These are phyloP conservation scores for Coemansia sp. DNA, from an alignment of 192 early-diverging fungal genomes.

Conservation along the genomic window DNA sequence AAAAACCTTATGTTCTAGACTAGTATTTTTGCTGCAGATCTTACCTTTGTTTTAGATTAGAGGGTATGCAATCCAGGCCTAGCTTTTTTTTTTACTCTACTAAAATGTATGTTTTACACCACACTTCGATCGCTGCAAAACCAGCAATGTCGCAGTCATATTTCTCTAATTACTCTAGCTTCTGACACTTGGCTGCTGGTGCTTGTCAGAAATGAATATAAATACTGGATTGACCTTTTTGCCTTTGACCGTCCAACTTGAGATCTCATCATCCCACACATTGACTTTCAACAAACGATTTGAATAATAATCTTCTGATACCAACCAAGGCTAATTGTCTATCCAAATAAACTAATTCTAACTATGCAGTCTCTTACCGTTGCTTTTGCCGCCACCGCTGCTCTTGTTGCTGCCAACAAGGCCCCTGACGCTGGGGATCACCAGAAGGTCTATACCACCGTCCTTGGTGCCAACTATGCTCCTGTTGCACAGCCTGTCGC, in stretches of 20 bases:
- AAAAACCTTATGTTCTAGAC: neutral
- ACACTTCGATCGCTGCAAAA: neutral
- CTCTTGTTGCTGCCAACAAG: slow-evolving; percentile 24
- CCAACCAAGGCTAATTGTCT: neutral
- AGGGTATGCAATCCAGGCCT: neutral
- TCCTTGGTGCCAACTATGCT: slow-evolving; percentile 15
- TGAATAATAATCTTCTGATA: neutral
- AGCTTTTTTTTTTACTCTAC: neutral
- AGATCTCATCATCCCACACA: neutral
- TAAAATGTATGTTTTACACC: neutral
- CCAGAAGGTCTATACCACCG: slow-evolving; percentile 41
- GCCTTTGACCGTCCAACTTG: neutral
- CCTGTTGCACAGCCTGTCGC: slow-evolving; percentile 20
- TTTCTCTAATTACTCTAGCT: neutral
- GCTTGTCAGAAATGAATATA: neutral
- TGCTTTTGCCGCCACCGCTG: slow-evolving; percentile 27
- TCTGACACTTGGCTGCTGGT: neutral
- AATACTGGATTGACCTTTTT: neutral
- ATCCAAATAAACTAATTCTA: slow-evolving; percentile 9
- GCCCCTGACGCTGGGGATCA: slow-evolving; percentile 14
- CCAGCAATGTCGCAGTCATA: neutral
- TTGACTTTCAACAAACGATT: neutral
- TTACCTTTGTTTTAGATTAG: neutral
- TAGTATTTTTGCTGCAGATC: neutral
- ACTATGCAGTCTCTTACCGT: slow-evolving; percentile 37